Evolutionary conservation across 805 yeast species (phyloP), one percentile per base, ranked within the genome.

Genomic region (Torulaspora microellipsoides): DNA sequence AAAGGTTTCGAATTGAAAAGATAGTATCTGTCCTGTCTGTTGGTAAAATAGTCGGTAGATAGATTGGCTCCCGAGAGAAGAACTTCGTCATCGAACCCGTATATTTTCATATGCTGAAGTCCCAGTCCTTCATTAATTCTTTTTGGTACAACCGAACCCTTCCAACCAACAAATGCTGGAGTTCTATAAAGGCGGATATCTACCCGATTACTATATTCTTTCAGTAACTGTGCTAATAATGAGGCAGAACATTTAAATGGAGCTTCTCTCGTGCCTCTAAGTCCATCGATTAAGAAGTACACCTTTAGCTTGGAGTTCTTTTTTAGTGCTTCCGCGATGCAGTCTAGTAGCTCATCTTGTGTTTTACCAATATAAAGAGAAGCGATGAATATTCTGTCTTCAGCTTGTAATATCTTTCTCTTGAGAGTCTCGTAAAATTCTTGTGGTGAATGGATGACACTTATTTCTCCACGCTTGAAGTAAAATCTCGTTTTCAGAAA

Each of bases 21-120:
- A 54, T 89, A 85, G 65, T 93, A 93, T 37, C 99, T 71, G 64
- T 93, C 99, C 62, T 93, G 99, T 51, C 99, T 78, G 64, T 91
- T 83, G 3, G 95, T 85, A 66, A 93, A 93, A 64, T 93, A 93
- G 66, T 93, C 99, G 30, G 77, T 71, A 0, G 96, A 87, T 37
- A 93, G 71, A 58, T 93, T 93, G 2, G 99, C 99, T 6, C 98
- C 99, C 13, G 85, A 77, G 27, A 93, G 71, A 14, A 93, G 76
- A 33, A 93, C 79, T 59, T 90, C 96, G 56, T 88, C 80, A 62
- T 93, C 99, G 56, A 90, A 81, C 1, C 99, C 99, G 62, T 93
- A 93, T 25, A 93, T 75, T 62, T 93, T 93, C 98, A 93, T 93
- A 60, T 93, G 99, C 64, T 93, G 99, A 40, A 93, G 73, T 0